Base-by-base conservation (phyloP, 164 flowering plant species). In the Echeveria elegans region DNA sequence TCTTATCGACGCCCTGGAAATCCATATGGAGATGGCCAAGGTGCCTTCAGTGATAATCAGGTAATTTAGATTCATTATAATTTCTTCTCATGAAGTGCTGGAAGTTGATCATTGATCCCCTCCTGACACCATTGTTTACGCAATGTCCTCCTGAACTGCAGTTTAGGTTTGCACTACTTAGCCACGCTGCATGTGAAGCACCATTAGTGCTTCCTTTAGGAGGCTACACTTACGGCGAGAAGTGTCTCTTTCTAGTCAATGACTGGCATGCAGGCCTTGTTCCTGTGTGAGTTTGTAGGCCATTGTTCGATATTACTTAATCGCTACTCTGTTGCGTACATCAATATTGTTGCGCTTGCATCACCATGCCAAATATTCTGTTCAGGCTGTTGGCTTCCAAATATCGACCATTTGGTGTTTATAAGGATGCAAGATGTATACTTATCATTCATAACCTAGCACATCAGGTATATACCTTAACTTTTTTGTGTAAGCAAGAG, bases 221-320 rank as follows among this genome's bases (percentile, higher is more conserved):
- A 65, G 97, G 98, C 36, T 88, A 67, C 64, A 89, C 88, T 38
- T 90, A 86, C 74, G 98, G 98, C 18, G 93, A 90, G 76, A 90
- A 90, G 69, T 90, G 91, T 66, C 64, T 94, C 69, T 94, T 94
- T 79, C 85, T 94, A 66, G 96, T 82, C 53, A 94, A 94, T 77
- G 98, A 94, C 63, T 94, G 98, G 98, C 98, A 90, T 74, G 96
- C 97, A 67, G 80, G 96, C 68, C 92, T 94, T 65, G 98, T 94
- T 21, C 96, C 98, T 38, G 83, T 88, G 98, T 90, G 86, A 58
- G 90, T 77, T 69, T 65, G 16, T 28, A 32, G 65, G 15, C 0
- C 1, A 9, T 6, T 37, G 66, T 60, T 31, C 16, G 68, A 61
- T 19, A 1, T 34, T 66, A 18, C 16, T 62, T 11, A 2, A 36